These are phyloP conservation scores for Coriaria nepalensis DNA, from an alignment of 306 rosid species.

Conservation along the genomic window DNA sequence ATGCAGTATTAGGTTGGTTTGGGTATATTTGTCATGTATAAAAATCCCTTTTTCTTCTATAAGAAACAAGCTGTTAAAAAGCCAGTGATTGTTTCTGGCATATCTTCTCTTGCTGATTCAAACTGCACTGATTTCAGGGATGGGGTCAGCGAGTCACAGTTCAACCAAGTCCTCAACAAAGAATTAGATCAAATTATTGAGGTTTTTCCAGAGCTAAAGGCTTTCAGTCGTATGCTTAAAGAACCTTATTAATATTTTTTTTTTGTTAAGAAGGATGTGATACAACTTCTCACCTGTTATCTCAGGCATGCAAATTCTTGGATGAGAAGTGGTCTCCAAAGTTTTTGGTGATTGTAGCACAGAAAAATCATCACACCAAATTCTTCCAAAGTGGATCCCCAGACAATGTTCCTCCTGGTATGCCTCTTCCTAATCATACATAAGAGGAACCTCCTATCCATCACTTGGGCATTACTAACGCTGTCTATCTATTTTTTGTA, in stretches of 20 bases:
- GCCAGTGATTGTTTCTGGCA: neutral
- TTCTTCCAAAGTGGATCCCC: constrained; percentile 64
- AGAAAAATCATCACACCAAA: constrained; percentile 83
- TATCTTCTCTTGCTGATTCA: neutral
- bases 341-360: constrained; percentile 75
- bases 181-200: constrained; percentile 72
- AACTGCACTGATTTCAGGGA: constrained; percentile 37
- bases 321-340: constrained; percentile 81
- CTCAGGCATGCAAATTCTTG: constrained; percentile 70
- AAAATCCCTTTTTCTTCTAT: too few relatives aligned
- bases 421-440: neutral
- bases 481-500: constrained; percentile 8
- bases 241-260: neutral
- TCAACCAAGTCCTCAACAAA: constrained; percentile 72
- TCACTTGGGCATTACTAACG: too few relatives aligned
- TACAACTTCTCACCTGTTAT: neutral
- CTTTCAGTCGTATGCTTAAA: too few relatives aligned
- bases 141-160: constrained; percentile 89
- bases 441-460: too few relatives aligned
- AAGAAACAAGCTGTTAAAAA: too few relatives aligned
- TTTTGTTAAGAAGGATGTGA: neutral
- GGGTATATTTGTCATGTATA: too few relatives aligned
- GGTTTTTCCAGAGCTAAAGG: constrained; percentile 26
- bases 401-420: constrained; percentile 89
- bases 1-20: too few relatives aligned